phyloP scores from a whole-genome alignment of 441 rosid species.

The Jatropha podagrica region DNA sequence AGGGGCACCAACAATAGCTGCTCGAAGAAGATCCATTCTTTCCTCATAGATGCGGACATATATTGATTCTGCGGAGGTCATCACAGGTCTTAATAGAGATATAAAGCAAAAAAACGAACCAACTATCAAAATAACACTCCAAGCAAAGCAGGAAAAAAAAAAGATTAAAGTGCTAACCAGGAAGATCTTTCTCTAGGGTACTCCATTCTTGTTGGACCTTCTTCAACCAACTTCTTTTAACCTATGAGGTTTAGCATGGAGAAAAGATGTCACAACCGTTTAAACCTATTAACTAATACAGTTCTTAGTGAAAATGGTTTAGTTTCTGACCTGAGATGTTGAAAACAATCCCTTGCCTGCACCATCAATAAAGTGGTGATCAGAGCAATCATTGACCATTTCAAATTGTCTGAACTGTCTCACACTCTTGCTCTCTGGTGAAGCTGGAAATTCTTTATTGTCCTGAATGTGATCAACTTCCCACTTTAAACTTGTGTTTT shows the following conservation, averaged over 20 bases:
- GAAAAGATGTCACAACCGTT: constrained; percentile 5
- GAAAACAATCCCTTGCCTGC: constrained; percentile 38
- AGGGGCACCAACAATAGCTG: constrained; percentile 75
- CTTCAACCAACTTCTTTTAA: constrained; percentile 71
- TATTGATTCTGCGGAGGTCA: constrained; percentile 58
- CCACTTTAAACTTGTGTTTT: constrained; percentile 20
- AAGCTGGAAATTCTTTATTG: constrained; percentile 25
- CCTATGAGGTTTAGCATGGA: constrained; percentile 35
- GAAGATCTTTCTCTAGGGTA: constrained; percentile 67
- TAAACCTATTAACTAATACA: constrained; percentile 4
- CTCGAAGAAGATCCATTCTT: constrained; percentile 82
- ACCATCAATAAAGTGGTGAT: constrained; percentile 65
- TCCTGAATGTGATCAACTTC: constrained; percentile 35
- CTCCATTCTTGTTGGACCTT: constrained; percentile 94
- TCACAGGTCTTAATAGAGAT: constrained; percentile 4
- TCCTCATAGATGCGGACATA: constrained; percentile 79
- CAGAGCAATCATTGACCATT: constrained; percentile 67
- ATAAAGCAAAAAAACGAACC: neutral
- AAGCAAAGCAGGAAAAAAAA: neutral
- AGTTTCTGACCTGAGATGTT: constrained; percentile 59
- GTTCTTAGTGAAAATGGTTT: constrained; percentile 5
- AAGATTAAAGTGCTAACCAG: constrained; percentile 51
- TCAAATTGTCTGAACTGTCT: constrained; percentile 64
- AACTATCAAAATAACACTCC: neutral
- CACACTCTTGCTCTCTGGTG: constrained; percentile 21